Conservation (phyloP, 441 rosid species). For the Bocquillonia castaneifolia region DNA sequence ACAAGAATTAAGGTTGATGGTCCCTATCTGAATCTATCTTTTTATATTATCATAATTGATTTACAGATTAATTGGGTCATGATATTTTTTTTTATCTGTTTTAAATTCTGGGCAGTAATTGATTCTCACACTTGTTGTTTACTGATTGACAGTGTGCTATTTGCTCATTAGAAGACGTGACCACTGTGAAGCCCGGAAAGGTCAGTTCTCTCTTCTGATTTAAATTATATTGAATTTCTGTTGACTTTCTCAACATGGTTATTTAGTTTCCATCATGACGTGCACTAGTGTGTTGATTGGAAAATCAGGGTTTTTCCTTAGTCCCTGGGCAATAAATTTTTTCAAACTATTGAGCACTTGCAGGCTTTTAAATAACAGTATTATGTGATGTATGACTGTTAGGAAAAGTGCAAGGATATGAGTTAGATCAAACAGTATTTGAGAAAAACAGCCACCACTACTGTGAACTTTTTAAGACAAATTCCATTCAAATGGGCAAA, state of each 20-base stretch:
- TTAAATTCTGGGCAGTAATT: too few relatives aligned
- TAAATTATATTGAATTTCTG: not conserved
- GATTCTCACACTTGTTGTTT: slow-evolving; percentile 15
- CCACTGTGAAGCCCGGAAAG: slow-evolving; percentile 77
- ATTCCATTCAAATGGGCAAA: too few relatives aligned
- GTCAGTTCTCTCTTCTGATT: slow-evolving; percentile 31
- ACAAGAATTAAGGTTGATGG: not conserved
- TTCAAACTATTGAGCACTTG: not conserved
- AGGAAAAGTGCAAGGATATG: too few relatives aligned
- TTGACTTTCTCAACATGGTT: not conserved
- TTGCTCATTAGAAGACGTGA: slow-evolving; percentile 90
- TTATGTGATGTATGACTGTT: too few relatives aligned
- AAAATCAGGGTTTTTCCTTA: not conserved
- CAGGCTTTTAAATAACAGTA: too few relatives aligned
- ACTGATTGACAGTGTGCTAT: slow-evolving; percentile 65
- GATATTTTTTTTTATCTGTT: too few relatives aligned
- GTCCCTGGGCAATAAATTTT: not conserved
- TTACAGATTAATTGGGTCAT: too few relatives aligned
- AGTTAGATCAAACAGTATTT: too few relatives aligned
- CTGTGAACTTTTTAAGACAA: too few relatives aligned
- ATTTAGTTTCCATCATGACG: not conserved
- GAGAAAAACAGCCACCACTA: too few relatives aligned
- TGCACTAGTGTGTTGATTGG: not conserved
- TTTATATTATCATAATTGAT: not conserved
- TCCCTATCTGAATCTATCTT: slow-evolving; percentile 3